Base-by-base conservation (phyloP, 352 stramenopile species). In the Pythium aristosporum region DNA sequence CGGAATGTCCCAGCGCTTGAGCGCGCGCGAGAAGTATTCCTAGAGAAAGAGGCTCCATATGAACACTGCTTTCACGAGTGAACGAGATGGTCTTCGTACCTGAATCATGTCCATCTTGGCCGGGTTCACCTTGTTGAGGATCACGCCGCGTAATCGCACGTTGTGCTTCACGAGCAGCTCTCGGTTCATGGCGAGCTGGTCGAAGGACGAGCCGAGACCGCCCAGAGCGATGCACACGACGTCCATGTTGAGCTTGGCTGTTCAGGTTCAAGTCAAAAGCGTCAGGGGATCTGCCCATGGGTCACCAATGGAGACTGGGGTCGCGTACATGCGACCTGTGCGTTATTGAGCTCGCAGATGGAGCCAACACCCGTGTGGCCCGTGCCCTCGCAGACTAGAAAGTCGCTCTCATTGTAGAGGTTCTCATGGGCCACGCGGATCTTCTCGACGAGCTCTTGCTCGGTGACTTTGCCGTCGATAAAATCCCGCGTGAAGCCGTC, bases 401-500 rank as follows among this genome's bases (percentile, higher is more conserved):
- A 94, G 73, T 98, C 93, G 68, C 84, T 98, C 43, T 85, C 64
- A 9, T 77, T 68, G 55, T 82, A 77, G 21, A 99, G 74, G 23
- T 89, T 85, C 50, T 75, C 72, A 69, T 97, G 94, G 20, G 92
- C 88, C 23, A 63, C 34, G 43, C 82, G 67, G 55, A 99, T 98
- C 30, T 87, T 73, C 18, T 79, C 69, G 46, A 91, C 77, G 57
- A 96, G 84, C 68, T 95, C 72, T 41, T 81, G 67, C 25, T 88
- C 79, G n/a, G 85, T 96, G 21, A 97, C 87, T 69, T 98, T 94
- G 16, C 96, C 96, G 73, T 99, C 96, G 57, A 99, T 96, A 67
- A 96, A 99, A 57, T 98, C 83, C 68, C 95, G 92, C 43, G 97
- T 99, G 74, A 99, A 99, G 23, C 96, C 96, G 37, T 89, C 71